Base-by-base conservation (phyloP, 257 asterid genomes). In the Fraxinus excelsior region DNA sequence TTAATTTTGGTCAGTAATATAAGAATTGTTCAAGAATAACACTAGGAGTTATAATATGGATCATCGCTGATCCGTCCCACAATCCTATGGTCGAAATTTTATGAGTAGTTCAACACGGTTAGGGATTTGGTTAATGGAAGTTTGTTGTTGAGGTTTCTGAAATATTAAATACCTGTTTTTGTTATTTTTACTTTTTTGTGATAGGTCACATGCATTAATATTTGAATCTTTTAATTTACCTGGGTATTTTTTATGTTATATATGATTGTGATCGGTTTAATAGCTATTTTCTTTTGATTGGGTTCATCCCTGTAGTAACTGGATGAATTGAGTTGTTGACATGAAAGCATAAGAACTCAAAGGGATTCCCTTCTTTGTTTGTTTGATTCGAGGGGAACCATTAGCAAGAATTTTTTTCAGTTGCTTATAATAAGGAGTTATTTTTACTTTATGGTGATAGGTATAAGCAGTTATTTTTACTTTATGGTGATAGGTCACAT, bases 1-100 rank as follows among this genome's bases (percentile, higher is more conserved):
- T 74, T 38, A 64, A 76, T 74, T 77, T 10, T 75, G 46, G 66
- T 74, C 44, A 29, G 71, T 64, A 69, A 70, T 70, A 51, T 56
- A 56, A 56, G 26, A 56, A 56, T 56, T n/a, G 14, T 56, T 56
- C 28, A 58, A 58, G 29, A 58, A 23, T n/a, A n/a, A 58, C 66
- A 23, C 29, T 58, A n/a, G 66, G 66, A 58, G 29, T 58, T 58
- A n/a, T 23, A 1, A 21, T 58, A n/a, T 2, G 29, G 29, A 58
- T 58, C 13, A 2, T 13, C 3, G 13, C 66, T 9, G 28, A 21
- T 58, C 66, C 25, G 10, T 58, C 66, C 7, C 66, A 58, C 21
- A 56, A 58, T 58, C 66, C 2, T 58, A 10, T 58, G 29, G 66
- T 21, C 6, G 28, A 58, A n/a, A 58, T 5, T 18, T n/a, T 58